These are phyloP conservation scores for Saitozyma sp. DNA, from an alignment of 768 basidiomycete species.

Conservation along the genomic window DNA sequence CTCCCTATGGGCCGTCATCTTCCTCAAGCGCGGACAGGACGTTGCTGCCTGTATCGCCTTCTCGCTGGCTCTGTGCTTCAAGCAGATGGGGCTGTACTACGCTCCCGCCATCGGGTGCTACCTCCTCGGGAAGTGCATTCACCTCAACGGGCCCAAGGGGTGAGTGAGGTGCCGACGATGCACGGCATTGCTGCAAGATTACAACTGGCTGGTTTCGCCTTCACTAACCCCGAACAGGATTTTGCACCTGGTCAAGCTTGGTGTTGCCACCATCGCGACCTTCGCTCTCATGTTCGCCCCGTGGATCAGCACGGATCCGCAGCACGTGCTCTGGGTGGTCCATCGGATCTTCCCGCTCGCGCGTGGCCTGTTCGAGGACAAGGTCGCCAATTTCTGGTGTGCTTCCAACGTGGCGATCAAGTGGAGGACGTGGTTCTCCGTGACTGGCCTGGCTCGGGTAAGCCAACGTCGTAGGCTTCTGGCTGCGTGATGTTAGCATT, in stretches of 20 bases:
- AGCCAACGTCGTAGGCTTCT: neutral
- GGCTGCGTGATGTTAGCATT: neutral
- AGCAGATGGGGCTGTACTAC: conserved; percentile 95
- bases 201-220: neutral
- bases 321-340: conserved; percentile 61
- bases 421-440: conserved; percentile 61
- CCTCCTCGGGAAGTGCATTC: conserved; percentile 83
- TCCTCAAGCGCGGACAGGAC: conserved; percentile 70
- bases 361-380: conserved; percentile 58
- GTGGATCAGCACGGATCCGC: conserved; percentile 61
- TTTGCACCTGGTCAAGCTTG: conserved; percentile 68
- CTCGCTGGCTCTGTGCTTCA: conserved; percentile 71
- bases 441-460: conserved; percentile 30
- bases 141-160: conserved; percentile 71
- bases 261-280: conserved; percentile 61
- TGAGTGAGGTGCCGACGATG: conserved; percentile 47
- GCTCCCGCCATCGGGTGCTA: conserved; percentile 90
- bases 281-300: conserved; percentile 75
- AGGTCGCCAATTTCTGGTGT: conserved; percentile 96
- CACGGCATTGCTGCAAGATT: neutral
- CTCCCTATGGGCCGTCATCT: conserved; percentile 57
- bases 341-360: conserved; percentile 86
- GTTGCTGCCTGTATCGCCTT: conserved; percentile 74
- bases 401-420: conserved; percentile 85
- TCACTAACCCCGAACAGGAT: conserved; percentile 24